These are phyloP conservation scores for Hyaloperonospora arabidopsidis DNA, from an alignment of 352 stramenopile genomes.

Conservation along the genomic window DNA sequence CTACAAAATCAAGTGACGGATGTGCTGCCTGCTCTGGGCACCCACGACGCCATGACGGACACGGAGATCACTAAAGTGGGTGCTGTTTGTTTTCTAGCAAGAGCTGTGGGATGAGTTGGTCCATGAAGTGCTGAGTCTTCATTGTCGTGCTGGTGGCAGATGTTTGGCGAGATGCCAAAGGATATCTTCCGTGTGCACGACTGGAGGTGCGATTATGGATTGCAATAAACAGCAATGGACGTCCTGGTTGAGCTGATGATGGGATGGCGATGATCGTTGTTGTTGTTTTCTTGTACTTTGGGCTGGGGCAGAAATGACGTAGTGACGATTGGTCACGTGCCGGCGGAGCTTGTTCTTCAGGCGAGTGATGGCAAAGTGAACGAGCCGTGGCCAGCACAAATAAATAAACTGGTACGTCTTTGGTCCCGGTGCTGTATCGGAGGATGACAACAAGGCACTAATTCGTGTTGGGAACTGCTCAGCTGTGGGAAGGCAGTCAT, in stretches of 20 bases:
- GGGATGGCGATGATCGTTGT: not conserved
- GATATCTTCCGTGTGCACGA: constrained; percentile 91
- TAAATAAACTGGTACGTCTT: constrained; percentile 89
- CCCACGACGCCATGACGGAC: constrained; percentile 93
- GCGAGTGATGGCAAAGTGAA: constrained; percentile 94
- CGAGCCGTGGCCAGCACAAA: constrained; percentile 91
- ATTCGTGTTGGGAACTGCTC: not conserved
- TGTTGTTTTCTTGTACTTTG: not conserved
- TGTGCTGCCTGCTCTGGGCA: constrained; percentile 92
- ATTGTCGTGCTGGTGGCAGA: too few relatives aligned
- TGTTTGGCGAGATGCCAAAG: constrained; percentile 90
- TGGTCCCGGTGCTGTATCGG: not conserved
- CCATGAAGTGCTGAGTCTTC: not conserved
- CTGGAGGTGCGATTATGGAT: constrained; percentile 69
- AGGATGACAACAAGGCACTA: not conserved
- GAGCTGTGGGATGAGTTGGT: not conserved
- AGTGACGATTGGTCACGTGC: constrained; percentile 92
- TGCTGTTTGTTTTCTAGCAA: not conserved
- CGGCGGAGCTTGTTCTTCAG: constrained; percentile 84
- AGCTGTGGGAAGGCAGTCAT: constrained; percentile 88
- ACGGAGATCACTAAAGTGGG: constrained; percentile 82
- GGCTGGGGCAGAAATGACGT: constrained; percentile 85
- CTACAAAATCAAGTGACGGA: constrained; percentile 79
- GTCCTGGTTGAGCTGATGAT: too few relatives aligned
- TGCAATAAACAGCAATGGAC: too few relatives aligned